Percentiles rank a stretch among this genome's conserved stretches.
phyloP scores from a whole-genome alignment of 768 basidiomycete genomes.

The Trametes cingulata region DNA sequence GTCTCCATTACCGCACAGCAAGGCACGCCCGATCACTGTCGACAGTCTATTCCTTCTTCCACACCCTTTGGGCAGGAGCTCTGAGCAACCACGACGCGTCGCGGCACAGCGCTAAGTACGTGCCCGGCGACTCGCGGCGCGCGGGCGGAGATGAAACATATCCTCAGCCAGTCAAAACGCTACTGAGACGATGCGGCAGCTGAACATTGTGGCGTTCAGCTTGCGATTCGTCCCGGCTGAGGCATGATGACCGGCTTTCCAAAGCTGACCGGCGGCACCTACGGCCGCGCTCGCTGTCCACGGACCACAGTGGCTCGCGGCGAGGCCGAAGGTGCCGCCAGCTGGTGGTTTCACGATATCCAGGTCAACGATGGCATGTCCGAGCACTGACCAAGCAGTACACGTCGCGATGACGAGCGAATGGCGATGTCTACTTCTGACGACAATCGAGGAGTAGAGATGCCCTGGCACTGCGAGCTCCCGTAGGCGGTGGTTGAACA shows the following conservation, averaged over 20 bases:
- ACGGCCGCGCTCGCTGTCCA: too few species aligned
- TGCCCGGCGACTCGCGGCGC: neutral
- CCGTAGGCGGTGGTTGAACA: neutral
- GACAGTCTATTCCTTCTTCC: too few species aligned
- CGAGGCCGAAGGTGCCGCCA: too few species aligned
- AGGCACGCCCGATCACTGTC: too few species aligned
- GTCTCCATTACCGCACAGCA: too few species aligned
- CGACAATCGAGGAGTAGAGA: neutral
- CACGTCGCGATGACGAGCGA: neutral
- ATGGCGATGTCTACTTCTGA: neutral
- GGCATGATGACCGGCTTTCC: neutral
- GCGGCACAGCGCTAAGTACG: too few species aligned
- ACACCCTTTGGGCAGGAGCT: too few species aligned
- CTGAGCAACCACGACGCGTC: too few species aligned
- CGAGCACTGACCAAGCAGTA: too few species aligned
- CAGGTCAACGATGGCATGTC: too few species aligned
- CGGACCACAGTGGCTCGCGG: neutral
- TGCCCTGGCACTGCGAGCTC: neutral
- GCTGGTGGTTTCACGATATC: too few species aligned
- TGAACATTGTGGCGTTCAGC: neutral
- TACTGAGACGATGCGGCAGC: neutral
- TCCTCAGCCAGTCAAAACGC: neutral
- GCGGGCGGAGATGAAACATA: neutral
- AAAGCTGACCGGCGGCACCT: neutral
- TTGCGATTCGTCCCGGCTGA: too few species aligned